phyloP scores from a whole-genome alignment of 2,329 filamentous ascomycete genomes.

The Pseudogymnoascus sp. region DNA sequence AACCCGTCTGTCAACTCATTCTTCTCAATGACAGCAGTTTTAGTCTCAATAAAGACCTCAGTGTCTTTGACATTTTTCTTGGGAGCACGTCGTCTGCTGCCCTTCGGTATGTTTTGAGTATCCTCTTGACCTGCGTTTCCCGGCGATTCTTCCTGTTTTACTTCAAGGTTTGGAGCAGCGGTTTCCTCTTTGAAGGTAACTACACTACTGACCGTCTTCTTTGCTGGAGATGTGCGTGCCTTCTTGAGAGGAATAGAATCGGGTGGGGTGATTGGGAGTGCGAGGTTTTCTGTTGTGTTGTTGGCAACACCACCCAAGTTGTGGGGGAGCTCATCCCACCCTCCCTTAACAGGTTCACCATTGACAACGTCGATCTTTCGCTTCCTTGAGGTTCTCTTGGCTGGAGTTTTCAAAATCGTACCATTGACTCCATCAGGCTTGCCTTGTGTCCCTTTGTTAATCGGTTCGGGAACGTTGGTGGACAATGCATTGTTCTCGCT shows the following conservation, averaged over 20 bases:
- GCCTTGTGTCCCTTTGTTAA: background rate
- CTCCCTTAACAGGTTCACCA: slow-evolving; percentile 16
- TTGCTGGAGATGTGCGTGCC: background rate
- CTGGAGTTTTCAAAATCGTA: background rate
- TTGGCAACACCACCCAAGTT: slow-evolving; percentile 39
- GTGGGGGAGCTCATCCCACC: slow-evolving; percentile 45
- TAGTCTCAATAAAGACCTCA: background rate
- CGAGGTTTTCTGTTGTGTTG: background rate
- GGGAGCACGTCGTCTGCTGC: background rate
- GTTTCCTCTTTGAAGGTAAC: background rate
- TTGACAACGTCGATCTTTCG: background rate
- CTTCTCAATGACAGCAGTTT: background rate
- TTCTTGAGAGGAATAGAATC: background rate
- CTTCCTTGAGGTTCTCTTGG: background rate
- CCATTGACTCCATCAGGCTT: background rate
- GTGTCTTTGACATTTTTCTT: background rate
- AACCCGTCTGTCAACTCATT: background rate
- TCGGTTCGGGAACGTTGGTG: background rate
- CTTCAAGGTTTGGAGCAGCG: background rate
- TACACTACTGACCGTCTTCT: background rate
- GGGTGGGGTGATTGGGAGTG: background rate
- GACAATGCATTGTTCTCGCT: background rate
- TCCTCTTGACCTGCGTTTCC: background rate
- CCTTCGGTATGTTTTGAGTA: background rate
- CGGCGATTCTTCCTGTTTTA: background rate